Base-by-base conservation (phyloP, 208 protist species). In the Porcisia hertigi region DNA sequence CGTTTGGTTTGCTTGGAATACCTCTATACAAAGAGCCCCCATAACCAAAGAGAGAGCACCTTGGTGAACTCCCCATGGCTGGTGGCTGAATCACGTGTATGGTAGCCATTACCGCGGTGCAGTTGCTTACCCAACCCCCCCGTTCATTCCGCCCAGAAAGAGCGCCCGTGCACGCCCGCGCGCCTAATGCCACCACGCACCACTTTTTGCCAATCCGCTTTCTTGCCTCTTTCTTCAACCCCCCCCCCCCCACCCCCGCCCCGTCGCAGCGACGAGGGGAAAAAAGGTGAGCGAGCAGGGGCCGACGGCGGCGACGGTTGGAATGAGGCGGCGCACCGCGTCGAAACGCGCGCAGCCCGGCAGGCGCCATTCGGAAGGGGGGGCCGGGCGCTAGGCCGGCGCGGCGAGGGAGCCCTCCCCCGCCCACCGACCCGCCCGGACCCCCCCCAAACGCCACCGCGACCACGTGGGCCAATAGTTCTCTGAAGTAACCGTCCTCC, bases 401-500 rank as follows among this genome's bases (percentile, higher is more conserved):
- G 36, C 39, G 49, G 1, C 41, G 0, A 18, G 63, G 41, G 7
- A 3, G 20, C 41, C 25, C 41, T 12, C 41, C 8, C 53, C 52
- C 14, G 3, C 9, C 47, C 23, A 1, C 11, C 41, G 9, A 53
- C 49, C 49, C 0, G 2, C 25, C 25, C 7, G 2, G 3, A 4
- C 25, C 59, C 3, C 1, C 16, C 14, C 25, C 36, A 1, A 52
- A 25, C 36, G 25, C 60, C 25, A 4, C 20, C 20, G n/a, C 1
- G 34, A 55, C 43, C 34, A 69, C n/a, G 25, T 18, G 43, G 0
- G 9, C 18, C 0, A 57, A 34, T 34, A 55, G 36, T 30, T 45
- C 2, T 65, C 59, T 34, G 76, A 80, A 80, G 76, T 66, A 80
- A 75, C 76, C 76, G 76, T 75, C 76, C 59, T 75, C 76, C 69